Evolutionary conservation across 108 stramenopile genomes (phyloP), one percentile per base, ranked within the genome.

Genomic region (Nitzschia putrida): DNA sequence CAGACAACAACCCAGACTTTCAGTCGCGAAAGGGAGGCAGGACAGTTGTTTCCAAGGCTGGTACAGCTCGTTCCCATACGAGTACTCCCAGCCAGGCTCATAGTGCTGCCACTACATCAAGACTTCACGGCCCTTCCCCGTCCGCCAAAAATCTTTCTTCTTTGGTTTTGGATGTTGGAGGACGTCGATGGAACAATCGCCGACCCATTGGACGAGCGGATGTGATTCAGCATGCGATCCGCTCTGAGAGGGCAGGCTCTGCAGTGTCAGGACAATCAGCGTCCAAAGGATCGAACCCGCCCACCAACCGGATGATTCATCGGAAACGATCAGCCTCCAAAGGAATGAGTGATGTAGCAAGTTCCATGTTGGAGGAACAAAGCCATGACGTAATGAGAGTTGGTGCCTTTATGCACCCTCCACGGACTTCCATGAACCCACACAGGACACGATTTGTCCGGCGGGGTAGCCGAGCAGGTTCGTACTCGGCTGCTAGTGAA

Each of bases 291-390:
- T 47, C 47, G 14, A 26, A 23, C 13, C 20, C 44, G 18, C 25
- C 42, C 37, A 16, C 61, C 13, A 11, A 20, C 44, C 20, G 18
- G 42, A 53, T 21, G 11, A 22, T 40, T 1, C 40, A 38, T 41
- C 50, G 9, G 8, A 58, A 41, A 53, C 53, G 57, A 39, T 22
- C 61, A 63, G 47, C n/a, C 1, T 41, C 59, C 23, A 61, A 66
- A 41, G 71, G 67, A 23, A 57, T 81, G 71, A 81, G 80, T 39
- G 80, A 81, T 57, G 55, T 76, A 39, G 80, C 80, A 5, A 81
- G 72, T 43, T 59, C 60, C 38, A 57, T 81, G 43, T 61, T 81
- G 45, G 51, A 55, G 29, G 70, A 74, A 65, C 58, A 74, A 42
- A 37, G 69, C 24, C 67, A 68, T 37, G 50, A 61, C 7, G 10